Conservation (phyloP, 345 rosid species). For the Gossypium sturtianum region DNA sequence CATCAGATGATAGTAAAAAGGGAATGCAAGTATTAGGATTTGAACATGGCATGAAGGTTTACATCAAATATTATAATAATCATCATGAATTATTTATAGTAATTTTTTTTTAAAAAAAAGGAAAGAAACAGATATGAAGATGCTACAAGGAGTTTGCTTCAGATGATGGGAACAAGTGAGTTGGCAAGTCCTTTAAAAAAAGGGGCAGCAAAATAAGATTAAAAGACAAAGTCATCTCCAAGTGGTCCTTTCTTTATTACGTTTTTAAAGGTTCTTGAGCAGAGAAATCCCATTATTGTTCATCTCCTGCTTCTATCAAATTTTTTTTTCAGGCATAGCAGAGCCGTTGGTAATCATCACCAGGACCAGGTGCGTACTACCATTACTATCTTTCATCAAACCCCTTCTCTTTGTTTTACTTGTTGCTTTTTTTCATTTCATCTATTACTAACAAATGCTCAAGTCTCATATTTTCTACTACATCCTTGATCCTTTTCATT, state of each 20-base stretch:
- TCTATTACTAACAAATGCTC: background rate
- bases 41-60: background rate
- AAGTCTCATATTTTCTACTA: background rate
- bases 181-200: conserved; percentile 8
- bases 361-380: background rate
- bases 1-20: too few relatives aligned
- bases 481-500: background rate
- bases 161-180: conserved; percentile 11
- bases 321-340: background rate
- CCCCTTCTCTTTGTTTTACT: background rate
- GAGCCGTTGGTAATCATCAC: background rate
- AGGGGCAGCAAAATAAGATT: background rate
- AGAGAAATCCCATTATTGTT: background rate
- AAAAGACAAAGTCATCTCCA: background rate
- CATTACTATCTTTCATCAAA: background rate
- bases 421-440: background rate
- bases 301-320: background rate
- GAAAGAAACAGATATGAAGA: background rate
- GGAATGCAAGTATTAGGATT: background rate
- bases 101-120: background rate
- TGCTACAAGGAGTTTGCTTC: conserved; percentile 2
- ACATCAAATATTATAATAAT: background rate
- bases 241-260: conserved; percentile 3
- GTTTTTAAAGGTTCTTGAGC: conserved; percentile 2
- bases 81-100: background rate